A percentile compares a stretch with the other conserved stretches of the same genome.
Conservation (phyloP, 2,329 filamentous ascomycete genomes). For the Ustulina deusta region DNA sequence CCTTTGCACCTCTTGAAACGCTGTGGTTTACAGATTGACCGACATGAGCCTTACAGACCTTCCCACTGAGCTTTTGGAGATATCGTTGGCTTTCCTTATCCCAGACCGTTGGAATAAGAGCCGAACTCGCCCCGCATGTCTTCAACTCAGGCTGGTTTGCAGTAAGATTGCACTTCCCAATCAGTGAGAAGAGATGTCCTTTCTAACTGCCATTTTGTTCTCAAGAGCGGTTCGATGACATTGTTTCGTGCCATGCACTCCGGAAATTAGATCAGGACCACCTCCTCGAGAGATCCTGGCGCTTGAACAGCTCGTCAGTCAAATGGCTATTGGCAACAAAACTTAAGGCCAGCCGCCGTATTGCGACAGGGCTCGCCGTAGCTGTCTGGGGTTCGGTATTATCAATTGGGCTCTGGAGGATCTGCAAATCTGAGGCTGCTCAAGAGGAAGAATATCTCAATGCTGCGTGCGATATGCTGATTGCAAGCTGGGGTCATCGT, state of each 20-base stretch:
- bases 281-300: background rate
- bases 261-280: background rate
- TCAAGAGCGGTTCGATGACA: background rate
- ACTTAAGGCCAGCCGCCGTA: background rate
- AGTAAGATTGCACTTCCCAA: background rate
- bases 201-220: background rate
- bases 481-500: background rate
- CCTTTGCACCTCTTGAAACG: too few species aligned
- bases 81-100: background rate
- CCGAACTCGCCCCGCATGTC: background rate
- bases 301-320: background rate
- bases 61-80: background rate
- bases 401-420: background rate
- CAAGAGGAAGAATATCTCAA: background rate
- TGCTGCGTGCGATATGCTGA: background rate
- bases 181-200: background rate
- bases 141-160: background rate
- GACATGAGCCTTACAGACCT: background rate
- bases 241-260: background rate
- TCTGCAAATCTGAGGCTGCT: background rate
- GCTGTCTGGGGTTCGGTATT: conserved; percentile 1
- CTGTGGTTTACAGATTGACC: too few species aligned
- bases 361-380: background rate
- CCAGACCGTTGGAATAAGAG: background rate
- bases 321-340: background rate